Conservation (phyloP, 2,329 filamentous ascomycete genomes). For the Penicillium palitans region DNA sequence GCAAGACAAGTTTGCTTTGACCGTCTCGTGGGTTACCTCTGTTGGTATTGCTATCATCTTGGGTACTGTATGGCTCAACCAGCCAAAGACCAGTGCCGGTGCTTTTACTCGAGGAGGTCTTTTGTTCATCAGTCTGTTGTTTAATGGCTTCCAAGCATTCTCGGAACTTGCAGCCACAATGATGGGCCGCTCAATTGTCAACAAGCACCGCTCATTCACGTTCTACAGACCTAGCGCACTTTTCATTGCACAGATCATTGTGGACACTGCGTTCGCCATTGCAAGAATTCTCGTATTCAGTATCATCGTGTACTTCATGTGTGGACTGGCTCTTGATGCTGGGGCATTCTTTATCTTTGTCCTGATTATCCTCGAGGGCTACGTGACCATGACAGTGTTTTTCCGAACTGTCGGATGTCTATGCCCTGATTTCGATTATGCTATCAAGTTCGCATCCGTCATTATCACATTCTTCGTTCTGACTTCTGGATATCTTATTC, state of each 20-base stretch:
- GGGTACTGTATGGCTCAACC: conserved; percentile 75
- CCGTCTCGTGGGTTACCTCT: conserved; percentile 68
- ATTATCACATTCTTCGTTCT: conserved; percentile 80
- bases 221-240: conserved; percentile 80
- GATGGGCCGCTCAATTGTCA: conserved; percentile 73
- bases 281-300: conserved; percentile 70
- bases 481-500: conserved; percentile 81
- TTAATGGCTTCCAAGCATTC: conserved; percentile 87
- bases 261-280: conserved; percentile 72
- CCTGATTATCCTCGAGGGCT: conserved; percentile 67
- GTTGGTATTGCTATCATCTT: conserved; percentile 76
- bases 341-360: conserved; percentile 78
- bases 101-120: conserved; percentile 81
- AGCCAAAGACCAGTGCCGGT: conserved; percentile 63
- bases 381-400: conserved; percentile 73
- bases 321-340: conserved; percentile 64
- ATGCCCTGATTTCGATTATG: conserved; percentile 80
- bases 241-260: conserved; percentile 79
- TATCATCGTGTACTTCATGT: conserved; percentile 79
- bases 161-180: conserved; percentile 74
- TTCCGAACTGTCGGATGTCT: conserved; percentile 74
- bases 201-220: conserved; percentile 80
- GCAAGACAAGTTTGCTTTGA: conserved; percentile 77
- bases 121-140: conserved; percentile 75
- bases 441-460: conserved; percentile 77